phyloP scores from a whole-genome alignment of 495 filamentous ascomycete species.

The Daldinia decipiens region DNA sequence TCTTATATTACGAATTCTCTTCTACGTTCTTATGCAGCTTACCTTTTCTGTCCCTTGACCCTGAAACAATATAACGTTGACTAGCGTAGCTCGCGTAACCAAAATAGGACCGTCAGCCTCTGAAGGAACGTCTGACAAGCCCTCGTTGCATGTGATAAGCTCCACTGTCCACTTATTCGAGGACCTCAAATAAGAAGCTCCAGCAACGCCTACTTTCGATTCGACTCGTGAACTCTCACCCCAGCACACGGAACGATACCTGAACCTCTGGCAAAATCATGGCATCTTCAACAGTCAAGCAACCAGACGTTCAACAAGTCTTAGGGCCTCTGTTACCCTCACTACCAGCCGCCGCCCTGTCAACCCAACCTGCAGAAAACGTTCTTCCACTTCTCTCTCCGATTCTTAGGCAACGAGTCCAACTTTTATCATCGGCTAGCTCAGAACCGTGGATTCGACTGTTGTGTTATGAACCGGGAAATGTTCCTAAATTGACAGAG shows the following conservation, averaged over 20 bases:
- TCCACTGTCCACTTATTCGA: conserved; percentile 14
- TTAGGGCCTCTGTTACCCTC: conserved; percentile 83
- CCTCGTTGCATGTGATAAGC: conserved; percentile 37
- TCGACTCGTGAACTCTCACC: conserved; percentile 9
- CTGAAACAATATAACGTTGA: conserved; percentile 38
- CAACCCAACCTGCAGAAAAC: conserved; percentile 77
- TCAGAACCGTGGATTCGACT: conserved; percentile 86
- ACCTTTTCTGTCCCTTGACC: conserved; percentile 14
- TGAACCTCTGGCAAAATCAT: conserved; percentile 24
- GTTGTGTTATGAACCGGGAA: conserved; percentile 82
- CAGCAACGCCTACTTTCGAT: conserved; percentile 11
- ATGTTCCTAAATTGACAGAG: conserved; percentile 72
- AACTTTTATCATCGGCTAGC: conserved; percentile 72
- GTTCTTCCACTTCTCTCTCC: conserved; percentile 87
- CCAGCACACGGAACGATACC: conserved; percentile 14
- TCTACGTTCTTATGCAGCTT: background rate
- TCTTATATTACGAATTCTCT: background rate
- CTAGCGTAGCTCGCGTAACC: conserved; percentile 28
- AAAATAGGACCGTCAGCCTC: conserved; percentile 26
- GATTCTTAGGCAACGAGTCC: conserved; percentile 87
- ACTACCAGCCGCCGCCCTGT: conserved; percentile 84
- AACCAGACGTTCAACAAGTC: conserved; percentile 71
- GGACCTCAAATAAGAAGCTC: conserved; percentile 27
- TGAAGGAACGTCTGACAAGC: conserved; percentile 21
- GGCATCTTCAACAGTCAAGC: conserved; percentile 59